Evolutionary conservation across 805 yeast genomes (phyloP).

Genomic region (Ogataea paradorogensis): DNA sequence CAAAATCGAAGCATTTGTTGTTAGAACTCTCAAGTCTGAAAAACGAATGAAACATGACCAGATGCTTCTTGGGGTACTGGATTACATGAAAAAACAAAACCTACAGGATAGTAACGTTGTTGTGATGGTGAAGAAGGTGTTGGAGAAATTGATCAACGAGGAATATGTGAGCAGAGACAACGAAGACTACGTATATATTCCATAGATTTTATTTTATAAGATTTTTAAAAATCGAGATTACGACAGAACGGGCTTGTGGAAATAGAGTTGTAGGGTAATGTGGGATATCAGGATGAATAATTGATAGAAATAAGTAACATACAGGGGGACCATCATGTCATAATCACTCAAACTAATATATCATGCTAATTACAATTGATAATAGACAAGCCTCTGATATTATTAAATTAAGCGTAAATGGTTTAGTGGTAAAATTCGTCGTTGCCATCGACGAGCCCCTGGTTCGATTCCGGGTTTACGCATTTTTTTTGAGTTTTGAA

Average conservation of each 20-base stretch:
- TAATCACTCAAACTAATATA: too few species aligned
- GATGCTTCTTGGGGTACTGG: constrained; percentile 33
- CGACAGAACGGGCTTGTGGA: background rate
- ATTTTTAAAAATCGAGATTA: background rate
- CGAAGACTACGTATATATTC: constrained; percentile 18
- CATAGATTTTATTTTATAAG: constrained; percentile 4
- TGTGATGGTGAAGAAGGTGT: constrained; percentile 26
- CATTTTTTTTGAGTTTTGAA: constrained; percentile 8
- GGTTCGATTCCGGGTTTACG: constrained; percentile 29
- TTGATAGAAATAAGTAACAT: too few species aligned
- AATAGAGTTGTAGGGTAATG: background rate
- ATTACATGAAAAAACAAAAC: constrained; percentile 8
- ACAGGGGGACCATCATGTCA: too few species aligned
- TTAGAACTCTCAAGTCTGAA: constrained; percentile 34
- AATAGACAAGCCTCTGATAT: too few species aligned
- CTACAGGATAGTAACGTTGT: constrained; percentile 5
- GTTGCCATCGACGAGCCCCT: constrained; percentile 29
- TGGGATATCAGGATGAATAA: too few species aligned
- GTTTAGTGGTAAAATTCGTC: constrained; percentile 28
- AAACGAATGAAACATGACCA: constrained; percentile 26
- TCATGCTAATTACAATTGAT: too few species aligned
- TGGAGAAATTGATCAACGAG: constrained; percentile 36
- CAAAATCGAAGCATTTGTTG: constrained; percentile 16
- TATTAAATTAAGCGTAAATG: constrained; percentile 17
- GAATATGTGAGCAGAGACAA: constrained; percentile 34